These are phyloP conservation scores for Setaria italica DNA, from an alignment of 202 grass and related monocot species.

Conservation along the genomic window DNA sequence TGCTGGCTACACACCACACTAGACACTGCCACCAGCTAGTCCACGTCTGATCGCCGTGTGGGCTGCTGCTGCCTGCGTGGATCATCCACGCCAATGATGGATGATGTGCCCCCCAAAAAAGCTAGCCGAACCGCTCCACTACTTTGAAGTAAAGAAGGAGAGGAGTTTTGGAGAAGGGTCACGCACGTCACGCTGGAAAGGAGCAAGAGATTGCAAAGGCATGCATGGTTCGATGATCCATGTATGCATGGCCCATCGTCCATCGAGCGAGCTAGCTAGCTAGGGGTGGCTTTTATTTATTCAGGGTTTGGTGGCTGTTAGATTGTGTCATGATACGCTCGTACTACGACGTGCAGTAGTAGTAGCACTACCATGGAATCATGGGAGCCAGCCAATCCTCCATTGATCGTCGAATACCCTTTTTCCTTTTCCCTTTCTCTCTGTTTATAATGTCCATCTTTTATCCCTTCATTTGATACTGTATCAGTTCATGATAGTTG, in stretches of 20 bases:
- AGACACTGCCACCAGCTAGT: too few species aligned
- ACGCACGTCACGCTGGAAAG: background rate
- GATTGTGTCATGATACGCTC: conserved; percentile 11
- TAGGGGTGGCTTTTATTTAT: conserved; percentile 1
- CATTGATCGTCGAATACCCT: background rate
- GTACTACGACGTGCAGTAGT: background rate
- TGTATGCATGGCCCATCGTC: background rate
- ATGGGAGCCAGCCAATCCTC: conserved; percentile 34
- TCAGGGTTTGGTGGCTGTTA: conserved; percentile 27
- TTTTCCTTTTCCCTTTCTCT: background rate
- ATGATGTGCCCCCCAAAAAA: background rate
- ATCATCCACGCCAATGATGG: background rate
- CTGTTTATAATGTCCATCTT: background rate
- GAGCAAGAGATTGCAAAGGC: background rate
- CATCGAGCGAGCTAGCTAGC: background rate
- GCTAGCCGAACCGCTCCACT: background rate
- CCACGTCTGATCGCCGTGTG: too few species aligned
- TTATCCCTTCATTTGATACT: background rate
- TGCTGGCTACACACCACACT: too few species aligned
- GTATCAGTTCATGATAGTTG: too few species aligned
- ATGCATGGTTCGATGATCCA: background rate
- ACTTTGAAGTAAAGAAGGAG: background rate
- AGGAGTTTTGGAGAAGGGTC: conserved; percentile 1
- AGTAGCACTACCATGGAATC: background rate
- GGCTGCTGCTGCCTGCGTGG: background rate